Evolutionary conservation across 2,329 filamentous ascomycete genomes (phyloP), one percentile per base, ranked within the genome.

Genomic region (Berkeleyomyces rouxiae): DNA sequence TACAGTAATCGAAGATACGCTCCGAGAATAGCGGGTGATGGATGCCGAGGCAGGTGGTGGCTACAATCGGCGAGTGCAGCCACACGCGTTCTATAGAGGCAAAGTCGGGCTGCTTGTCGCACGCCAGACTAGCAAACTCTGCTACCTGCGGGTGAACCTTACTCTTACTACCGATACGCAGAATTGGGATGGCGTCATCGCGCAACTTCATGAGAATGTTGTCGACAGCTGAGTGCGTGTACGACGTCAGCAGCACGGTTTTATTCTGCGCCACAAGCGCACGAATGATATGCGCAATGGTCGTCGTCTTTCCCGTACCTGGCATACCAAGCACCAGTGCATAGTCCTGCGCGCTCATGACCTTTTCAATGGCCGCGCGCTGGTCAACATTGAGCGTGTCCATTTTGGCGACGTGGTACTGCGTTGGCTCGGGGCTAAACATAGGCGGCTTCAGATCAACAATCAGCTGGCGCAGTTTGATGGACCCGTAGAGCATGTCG

Each of bases 311-410:
- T 64, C 93, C 93, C 0, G 93, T 99, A 6, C 93, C 93, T 1
- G 93, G 93, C 93, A 99, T 99, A 37, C 93, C 93, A 23, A 99
- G 82, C 10, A 99, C 91, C n/a, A 99, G 79, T 6, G 93, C 92
- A 72, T 97, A 99, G 74, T 99, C 91, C 67, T 88, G 82, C 2
- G 93, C 92, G 69, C 87, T 90, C 87, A 99, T 95, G 46, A 99
- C 92, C 73, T 96, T 97, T 68, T 90, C 82, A 61, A 99, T 90
- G 0, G 93, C 93, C 64, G 79, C 80, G 69, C 80, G 84, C 72
- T 99, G 93, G 70, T 97, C 93, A 7, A 88, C 78, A 67, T 99
- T 99, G 68, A 99, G 82, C 66, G 82, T 81, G 60, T 82, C 79
- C 37, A 47, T 33, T 43, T 81, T 82, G 2, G 80, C 74, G 10